These are phyloP conservation scores for Pyrenophora teres DNA, from an alignment of 2,329 filamentous ascomycete species.

Conservation along the genomic window DNA sequence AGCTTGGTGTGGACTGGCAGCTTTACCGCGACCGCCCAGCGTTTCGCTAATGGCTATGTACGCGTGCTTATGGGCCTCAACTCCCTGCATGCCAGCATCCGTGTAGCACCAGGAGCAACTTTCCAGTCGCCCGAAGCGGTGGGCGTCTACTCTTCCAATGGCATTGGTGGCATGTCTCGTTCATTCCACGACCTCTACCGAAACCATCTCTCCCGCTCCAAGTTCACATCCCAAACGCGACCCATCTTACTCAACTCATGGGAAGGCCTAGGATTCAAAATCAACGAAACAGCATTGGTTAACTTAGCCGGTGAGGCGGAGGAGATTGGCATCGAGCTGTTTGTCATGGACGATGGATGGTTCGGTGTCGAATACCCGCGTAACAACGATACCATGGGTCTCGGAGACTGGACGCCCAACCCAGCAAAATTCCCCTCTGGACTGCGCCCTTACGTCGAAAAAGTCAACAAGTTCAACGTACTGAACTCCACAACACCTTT, in stretches of 20 bases:
- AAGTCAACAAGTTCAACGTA: slow-evolving; percentile 56
- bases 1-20: slow-evolving; percentile 68
- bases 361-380: slow-evolving; percentile 68
- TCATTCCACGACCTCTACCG: slow-evolving; percentile 66
- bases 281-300: slow-evolving; percentile 61
- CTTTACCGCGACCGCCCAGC: slow-evolving; percentile 65
- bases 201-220: slow-evolving; percentile 63
- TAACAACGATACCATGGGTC: slow-evolving; percentile 60
- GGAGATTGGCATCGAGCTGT: slow-evolving; percentile 63
- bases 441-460: slow-evolving; percentile 56
- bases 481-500: slow-evolving; percentile 56
- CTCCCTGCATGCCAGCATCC: slow-evolving; percentile 64
- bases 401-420: slow-evolving; percentile 68
- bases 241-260: slow-evolving; percentile 68
- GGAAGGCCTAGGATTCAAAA: slow-evolving; percentile 66
- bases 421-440: slow-evolving; percentile 64
- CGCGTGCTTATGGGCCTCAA: slow-evolving; percentile 66
- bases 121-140: slow-evolving; percentile 67
- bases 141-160: slow-evolving; percentile 63
- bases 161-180: slow-evolving; percentile 66
- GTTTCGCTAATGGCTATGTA: slow-evolving; percentile 65
- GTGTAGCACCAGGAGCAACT: slow-evolving; percentile 59
- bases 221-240: slow-evolving; percentile 57
- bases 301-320: slow-evolving; percentile 62
- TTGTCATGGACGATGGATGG: slow-evolving; percentile 71